Conservation (phyloP, 257 asterid genomes). For the Solanum chilense region DNA sequence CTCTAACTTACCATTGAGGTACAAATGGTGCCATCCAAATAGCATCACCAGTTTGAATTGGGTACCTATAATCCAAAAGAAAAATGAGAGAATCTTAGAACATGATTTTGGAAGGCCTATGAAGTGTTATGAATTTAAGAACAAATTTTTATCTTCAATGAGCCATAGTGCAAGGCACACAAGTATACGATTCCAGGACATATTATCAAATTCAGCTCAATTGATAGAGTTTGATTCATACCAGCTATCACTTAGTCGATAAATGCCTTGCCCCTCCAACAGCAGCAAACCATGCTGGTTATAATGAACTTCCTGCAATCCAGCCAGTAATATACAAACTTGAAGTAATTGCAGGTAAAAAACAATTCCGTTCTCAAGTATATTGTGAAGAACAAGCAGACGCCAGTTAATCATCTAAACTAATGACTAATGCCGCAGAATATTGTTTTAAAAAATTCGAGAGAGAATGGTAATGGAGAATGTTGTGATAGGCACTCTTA, state of each 20-base stretch:
- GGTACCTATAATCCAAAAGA: constrained; percentile 54
- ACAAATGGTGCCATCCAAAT: constrained; percentile 99
- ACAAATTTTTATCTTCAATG: neutral
- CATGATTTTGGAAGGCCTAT: neutral
- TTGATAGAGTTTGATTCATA: constrained; percentile 10
- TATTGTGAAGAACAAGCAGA: neutral
- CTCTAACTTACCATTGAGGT: constrained; percentile 77
- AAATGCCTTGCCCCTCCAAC: constrained; percentile 92
- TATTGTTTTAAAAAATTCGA: neutral
- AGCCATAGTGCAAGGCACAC: neutral
- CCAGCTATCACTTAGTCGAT: constrained; percentile 95
- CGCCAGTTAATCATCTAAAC: neutral
- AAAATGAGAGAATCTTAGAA: neutral
- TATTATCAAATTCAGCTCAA: neutral
- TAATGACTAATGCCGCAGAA: neutral
- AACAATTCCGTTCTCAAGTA: neutral
- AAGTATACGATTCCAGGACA: neutral
- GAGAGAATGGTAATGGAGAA: neutral
- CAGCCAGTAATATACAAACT: neutral
- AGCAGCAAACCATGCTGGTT: constrained; percentile 91
- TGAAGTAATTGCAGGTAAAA: neutral
- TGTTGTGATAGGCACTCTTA: neutral
- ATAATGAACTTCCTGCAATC: constrained; percentile 82
- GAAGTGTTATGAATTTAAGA: neutral
- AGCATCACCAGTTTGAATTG: constrained; percentile 86